phyloP scores from a whole-genome alignment of 495 filamentous ascomycete genomes.

The Cercophora sp. region DNA sequence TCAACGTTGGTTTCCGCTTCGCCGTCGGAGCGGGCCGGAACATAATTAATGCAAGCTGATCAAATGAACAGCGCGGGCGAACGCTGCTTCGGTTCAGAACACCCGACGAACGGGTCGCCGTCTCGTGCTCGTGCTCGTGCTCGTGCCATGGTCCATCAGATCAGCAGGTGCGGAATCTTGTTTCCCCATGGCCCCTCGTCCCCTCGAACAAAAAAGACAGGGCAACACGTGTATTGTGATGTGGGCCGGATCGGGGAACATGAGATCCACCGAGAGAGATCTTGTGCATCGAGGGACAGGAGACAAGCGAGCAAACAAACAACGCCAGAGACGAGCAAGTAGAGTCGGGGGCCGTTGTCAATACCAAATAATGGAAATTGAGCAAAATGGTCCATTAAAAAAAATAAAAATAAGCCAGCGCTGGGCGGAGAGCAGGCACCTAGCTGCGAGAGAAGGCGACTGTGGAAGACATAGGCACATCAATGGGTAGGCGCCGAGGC shows the following conservation, averaged over 20 bases:
- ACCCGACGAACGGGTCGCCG: constrained; percentile 1
- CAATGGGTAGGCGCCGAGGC: too few species aligned
- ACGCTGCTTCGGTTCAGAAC: constrained; percentile 1
- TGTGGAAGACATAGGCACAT: too few species aligned
- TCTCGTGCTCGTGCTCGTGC: background rate
- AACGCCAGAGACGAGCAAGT: too few species aligned
- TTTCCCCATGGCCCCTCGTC: background rate
- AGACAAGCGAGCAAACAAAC: background rate
- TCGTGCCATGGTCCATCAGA: constrained; percentile 5
- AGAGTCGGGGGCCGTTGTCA: too few species aligned
- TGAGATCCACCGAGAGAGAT: constrained; percentile 1
- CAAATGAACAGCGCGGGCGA: background rate
- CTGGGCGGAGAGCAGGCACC: too few species aligned
- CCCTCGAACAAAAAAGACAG: too few species aligned
- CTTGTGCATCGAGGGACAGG: background rate
- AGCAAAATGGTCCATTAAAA: too few species aligned
- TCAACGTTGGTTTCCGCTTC: background rate
- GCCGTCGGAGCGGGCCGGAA: background rate
- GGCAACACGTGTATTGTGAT: too few species aligned
- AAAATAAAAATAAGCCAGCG: too few species aligned
- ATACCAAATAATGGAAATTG: too few species aligned
- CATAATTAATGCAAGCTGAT: background rate
- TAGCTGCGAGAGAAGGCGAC: too few species aligned
- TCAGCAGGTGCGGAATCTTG: background rate
- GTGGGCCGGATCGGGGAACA: too few species aligned